Conservation (phyloP, 2,329 filamentous ascomycete species). For the Colletotrichum sidae region DNA sequence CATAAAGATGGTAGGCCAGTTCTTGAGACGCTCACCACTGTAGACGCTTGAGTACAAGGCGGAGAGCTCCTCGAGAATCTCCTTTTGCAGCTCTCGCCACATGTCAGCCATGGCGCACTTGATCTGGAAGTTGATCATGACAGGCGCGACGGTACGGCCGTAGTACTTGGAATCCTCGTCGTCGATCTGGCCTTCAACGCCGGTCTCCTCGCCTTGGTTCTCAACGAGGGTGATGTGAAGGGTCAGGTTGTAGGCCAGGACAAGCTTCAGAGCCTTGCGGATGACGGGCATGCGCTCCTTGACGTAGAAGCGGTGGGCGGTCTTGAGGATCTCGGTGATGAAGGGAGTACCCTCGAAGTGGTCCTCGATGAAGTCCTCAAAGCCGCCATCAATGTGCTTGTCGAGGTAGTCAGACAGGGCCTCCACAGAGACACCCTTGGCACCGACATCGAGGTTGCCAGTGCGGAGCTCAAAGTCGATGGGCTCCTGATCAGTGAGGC, state of each 20-base stretch:
- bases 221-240: slow-evolving; percentile 95
- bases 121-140: slow-evolving; percentile 99
- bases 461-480: slow-evolving; percentile 88
- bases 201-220: slow-evolving; percentile 83
- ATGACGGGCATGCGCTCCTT: slow-evolving; percentile 91
- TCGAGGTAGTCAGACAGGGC: slow-evolving; percentile 93
- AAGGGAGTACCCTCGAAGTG: slow-evolving; percentile 97
- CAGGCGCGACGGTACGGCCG: slow-evolving; percentile 90
- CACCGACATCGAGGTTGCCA: slow-evolving; percentile 87
- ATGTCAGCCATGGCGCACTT: slow-evolving; percentile 97
- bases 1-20: slow-evolving; percentile 99
- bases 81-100: slow-evolving; percentile 98
- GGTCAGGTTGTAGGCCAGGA: slow-evolving; percentile 95
- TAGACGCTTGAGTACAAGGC: slow-evolving; percentile 96
- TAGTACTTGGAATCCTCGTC: slow-evolving; percentile 88
- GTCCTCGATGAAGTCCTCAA: slow-evolving; percentile 93
- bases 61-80: slow-evolving; percentile 94
- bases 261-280: slow-evolving; percentile 93
- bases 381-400: slow-evolving; percentile 91
- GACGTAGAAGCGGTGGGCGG: slow-evolving; percentile 90
- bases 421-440: slow-evolving; percentile 84
- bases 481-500: slow-evolving; percentile 74
- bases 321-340: slow-evolving; percentile 95
- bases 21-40: slow-evolving; percentile 96
- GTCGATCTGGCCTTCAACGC: slow-evolving; percentile 84